phyloP scores from a whole-genome alignment of 805 yeast species.

The Metschnikowia shivogae region DNA sequence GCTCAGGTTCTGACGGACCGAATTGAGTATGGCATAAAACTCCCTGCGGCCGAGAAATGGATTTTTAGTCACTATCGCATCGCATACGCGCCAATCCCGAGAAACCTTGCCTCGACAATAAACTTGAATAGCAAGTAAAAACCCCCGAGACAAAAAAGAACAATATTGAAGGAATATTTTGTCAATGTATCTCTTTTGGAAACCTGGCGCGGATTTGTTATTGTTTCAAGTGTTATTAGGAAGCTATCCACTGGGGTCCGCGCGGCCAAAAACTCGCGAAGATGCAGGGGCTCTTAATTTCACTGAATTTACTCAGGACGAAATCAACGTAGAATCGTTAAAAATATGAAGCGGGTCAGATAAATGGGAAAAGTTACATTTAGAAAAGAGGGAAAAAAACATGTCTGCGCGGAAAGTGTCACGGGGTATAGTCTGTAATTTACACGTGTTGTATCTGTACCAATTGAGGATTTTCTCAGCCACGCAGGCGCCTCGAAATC shows the following conservation, averaged over 20 bases:
- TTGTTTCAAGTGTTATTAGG: no score
- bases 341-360: no score
- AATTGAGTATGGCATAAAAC: constrained; percentile 2
- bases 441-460: not conserved
- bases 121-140: not conserved
- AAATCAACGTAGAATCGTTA: no score
- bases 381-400: no score
- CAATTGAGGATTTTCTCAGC: constrained; percentile 4
- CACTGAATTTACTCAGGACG: not conserved
- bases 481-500: constrained; percentile 3
- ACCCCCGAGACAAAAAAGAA: not conserved
- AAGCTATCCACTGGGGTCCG: not conserved
- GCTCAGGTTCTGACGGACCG: not conserved
- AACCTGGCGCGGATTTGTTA: no score
- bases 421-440: not conserved
- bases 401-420: no score
- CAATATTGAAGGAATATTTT: not conserved
- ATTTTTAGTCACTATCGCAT: not conserved
- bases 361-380: no score
- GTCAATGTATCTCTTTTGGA: no score
- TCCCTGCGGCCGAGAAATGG: not conserved
- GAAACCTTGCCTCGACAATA: not conserved
- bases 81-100: not conserved
- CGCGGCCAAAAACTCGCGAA: constrained; percentile 2
- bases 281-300: constrained; percentile 1